A percentile compares a stretch with the other conserved stretches of the same genome.
Evolutionary conservation across 2,329 filamentous ascomycete species (phyloP).

Genomic region (Sporothrix phasma): DNA sequence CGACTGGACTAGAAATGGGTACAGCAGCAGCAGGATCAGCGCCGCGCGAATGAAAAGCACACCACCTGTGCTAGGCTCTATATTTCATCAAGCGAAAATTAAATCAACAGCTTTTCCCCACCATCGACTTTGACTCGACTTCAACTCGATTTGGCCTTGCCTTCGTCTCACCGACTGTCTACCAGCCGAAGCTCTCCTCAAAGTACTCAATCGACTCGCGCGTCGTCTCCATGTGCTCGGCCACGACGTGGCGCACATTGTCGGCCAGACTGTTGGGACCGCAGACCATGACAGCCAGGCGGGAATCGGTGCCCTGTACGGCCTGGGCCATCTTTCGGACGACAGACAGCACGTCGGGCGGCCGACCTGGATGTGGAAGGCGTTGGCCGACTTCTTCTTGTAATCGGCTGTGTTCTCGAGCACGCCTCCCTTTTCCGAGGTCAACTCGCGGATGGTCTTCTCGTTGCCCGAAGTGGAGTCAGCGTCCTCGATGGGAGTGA

Average conservation of each 20-base stretch:
- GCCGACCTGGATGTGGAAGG: slow-evolving; percentile 9
- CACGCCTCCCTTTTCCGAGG: background rate
- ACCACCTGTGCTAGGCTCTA: too few species aligned
- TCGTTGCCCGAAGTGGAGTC: background rate
- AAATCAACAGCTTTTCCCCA: background rate
- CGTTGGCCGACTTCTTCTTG: background rate
- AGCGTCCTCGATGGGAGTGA: background rate
- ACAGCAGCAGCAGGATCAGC: background rate
- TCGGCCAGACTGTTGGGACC: slow-evolving; percentile 17
- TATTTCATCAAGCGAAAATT: too few species aligned
- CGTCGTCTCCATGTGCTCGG: slow-evolving; percentile 12
- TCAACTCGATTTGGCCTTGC: too few species aligned
- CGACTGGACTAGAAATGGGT: background rate
- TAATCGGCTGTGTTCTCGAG: background rate
- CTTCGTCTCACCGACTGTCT: background rate
- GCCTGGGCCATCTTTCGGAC: slow-evolving; percentile 1
- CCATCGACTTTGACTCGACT: too few species aligned
- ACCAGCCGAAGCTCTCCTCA: slow-evolving; percentile 21
- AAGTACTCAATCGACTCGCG: slow-evolving; percentile 16
- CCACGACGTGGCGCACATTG: slow-evolving; percentile 11
- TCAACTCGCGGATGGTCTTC: background rate
- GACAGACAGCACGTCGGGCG: slow-evolving; percentile 15
- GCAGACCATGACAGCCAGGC: slow-evolving; percentile 18
- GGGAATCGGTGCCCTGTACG: slow-evolving; percentile 3
- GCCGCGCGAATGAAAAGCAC: background rate